These are phyloP conservation scores for Venturia effusa DNA, from an alignment of 2,329 filamentous ascomycete species.

Conservation along the genomic window DNA sequence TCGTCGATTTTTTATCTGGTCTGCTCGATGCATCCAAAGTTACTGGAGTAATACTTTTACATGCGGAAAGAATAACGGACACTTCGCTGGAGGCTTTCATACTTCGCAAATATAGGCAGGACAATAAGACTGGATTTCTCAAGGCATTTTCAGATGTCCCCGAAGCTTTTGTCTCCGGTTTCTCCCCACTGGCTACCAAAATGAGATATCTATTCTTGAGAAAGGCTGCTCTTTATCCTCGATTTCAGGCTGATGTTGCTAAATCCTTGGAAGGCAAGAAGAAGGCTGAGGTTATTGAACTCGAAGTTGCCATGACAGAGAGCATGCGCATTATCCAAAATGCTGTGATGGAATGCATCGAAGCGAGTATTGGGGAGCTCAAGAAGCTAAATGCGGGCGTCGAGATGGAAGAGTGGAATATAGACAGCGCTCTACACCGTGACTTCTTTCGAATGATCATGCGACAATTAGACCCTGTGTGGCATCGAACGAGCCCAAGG, in stretches of 20 bases:
- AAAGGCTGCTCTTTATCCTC: constrained; percentile 82
- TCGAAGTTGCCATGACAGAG: constrained; percentile 93
- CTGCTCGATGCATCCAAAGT: constrained; percentile 74
- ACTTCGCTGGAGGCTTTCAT: constrained; percentile 94
- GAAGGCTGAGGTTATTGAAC: constrained; percentile 92
- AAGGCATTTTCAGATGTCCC: constrained; percentile 95
- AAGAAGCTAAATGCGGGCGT: constrained; percentile 83
- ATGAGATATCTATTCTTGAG: constrained; percentile 85
- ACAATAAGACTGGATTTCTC: constrained; percentile 86
- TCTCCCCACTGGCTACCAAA: constrained; percentile 78
- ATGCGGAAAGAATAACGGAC: constrained; percentile 75
- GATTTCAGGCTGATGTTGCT: constrained; percentile 86
- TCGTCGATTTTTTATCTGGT: constrained; percentile 83
- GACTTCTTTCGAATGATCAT: constrained; percentile 86
- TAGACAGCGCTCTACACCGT: constrained; percentile 83
- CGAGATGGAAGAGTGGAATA: constrained; percentile 94
- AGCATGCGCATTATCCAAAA: constrained; percentile 89
- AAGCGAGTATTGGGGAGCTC: constrained; percentile 85
- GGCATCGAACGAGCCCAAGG: constrained; percentile 92
- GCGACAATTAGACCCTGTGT: constrained; percentile 86
- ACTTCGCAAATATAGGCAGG: constrained; percentile 81
- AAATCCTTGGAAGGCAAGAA: constrained; percentile 81
- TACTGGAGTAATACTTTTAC: constrained; percentile 76
- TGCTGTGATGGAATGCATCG: constrained; percentile 90
- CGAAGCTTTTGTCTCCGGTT: constrained; percentile 80